phyloP scores from a whole-genome alignment of 106 monocot species.

The Dioscorea zingiberensis region DNA sequence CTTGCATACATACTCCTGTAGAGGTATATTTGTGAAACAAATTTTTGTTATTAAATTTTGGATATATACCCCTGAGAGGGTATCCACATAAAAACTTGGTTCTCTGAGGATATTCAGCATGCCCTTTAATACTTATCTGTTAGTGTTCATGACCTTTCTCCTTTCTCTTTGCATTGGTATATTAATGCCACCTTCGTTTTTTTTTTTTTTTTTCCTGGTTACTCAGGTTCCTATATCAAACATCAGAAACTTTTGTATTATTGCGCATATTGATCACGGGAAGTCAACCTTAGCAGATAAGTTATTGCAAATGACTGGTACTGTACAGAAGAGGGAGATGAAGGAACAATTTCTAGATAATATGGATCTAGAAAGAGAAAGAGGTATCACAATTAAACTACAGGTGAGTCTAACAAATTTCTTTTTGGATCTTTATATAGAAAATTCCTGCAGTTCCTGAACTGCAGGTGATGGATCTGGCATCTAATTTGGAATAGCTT shows the following conservation, averaged over 20 bases:
- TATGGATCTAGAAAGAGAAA: constrained; percentile 96
- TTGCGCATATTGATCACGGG: constrained; percentile 99
- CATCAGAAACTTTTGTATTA: constrained; percentile 96
- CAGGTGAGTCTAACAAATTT: constrained; percentile 38
- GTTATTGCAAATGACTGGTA: constrained; percentile 80
- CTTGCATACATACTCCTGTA: no score
- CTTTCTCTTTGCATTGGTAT: background rate
- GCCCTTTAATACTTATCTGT: background rate
- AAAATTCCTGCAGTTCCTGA: no score
- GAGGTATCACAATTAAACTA: constrained; percentile 97
- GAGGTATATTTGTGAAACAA: no score
- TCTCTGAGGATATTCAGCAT: no score
- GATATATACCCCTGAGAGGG: no score
- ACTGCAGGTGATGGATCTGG: no score
- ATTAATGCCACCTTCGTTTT: background rate
- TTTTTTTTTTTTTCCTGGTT: background rate
- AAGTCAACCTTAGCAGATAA: constrained; percentile 98
- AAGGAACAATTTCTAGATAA: constrained; percentile 98
- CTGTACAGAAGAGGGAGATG: constrained; percentile 93
- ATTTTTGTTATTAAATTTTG: no score
- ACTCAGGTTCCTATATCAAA: constrained; percentile 81
- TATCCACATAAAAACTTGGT: no score
- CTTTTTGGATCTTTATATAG: no score
- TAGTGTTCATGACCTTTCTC: background rate
- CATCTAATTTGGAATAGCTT: background rate